Evolutionary conservation across 2,329 filamentous ascomycete species (phyloP).

Genomic region (Cordyceps tenuipes): DNA sequence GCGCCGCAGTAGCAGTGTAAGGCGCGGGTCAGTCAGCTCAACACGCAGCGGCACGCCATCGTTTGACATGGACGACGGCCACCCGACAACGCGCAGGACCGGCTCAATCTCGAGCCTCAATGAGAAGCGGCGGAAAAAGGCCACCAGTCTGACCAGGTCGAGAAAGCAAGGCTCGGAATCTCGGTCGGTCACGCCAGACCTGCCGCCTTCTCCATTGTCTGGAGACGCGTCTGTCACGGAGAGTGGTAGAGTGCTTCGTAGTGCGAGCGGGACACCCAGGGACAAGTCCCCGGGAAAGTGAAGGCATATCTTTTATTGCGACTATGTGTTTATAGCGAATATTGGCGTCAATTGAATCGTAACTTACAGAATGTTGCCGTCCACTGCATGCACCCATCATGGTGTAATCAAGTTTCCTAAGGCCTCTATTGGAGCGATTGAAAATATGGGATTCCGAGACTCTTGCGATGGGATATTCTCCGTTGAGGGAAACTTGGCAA

Average conservation of each 20-base stretch:
- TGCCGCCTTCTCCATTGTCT: constrained; percentile 45
- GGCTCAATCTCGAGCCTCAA: constrained; percentile 40
- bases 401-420: not conserved
- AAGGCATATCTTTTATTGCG: not conserved
- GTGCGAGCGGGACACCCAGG: constrained; percentile 4
- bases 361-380: not conserved
- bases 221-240: constrained; percentile 33
- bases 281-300: not conserved
- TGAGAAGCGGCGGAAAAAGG: constrained; percentile 46
- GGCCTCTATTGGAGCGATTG: not conserved
- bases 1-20: constrained; percentile 43
- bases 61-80: constrained; percentile 37
- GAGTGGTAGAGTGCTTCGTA: constrained; percentile 15
- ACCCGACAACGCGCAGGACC: constrained; percentile 31
- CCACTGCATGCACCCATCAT: too few relatives aligned
- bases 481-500: too few relatives aligned
- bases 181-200: constrained; percentile 46
- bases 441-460: not conserved
- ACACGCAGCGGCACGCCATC: constrained; percentile 42
- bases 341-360: not conserved
- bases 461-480: not conserved
- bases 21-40: constrained; percentile 44
- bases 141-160: constrained; percentile 32
- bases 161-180: constrained; percentile 39
- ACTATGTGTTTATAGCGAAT: constrained; percentile 4